Evolutionary conservation across 2,329 filamentous ascomycete genomes (phyloP).

Genomic region (Chlorencoelia australis): DNA sequence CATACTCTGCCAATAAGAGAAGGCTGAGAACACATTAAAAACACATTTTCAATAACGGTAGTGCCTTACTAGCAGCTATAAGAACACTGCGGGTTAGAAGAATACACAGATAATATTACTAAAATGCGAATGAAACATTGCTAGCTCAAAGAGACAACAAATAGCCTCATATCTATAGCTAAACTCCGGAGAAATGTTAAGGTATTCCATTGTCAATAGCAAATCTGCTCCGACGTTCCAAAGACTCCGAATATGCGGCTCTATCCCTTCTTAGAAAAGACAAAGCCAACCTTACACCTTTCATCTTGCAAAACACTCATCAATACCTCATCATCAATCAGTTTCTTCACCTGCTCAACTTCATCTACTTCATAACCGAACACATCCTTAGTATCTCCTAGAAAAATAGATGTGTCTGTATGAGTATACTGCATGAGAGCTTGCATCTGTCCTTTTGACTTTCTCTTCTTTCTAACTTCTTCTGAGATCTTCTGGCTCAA

Average conservation of each 20-base stretch:
- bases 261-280: constrained; percentile 34
- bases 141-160: too few species aligned
- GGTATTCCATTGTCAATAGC: too few species aligned
- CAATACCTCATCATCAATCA: constrained; percentile 41
- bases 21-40: too few species aligned
- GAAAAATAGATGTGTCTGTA: constrained; percentile 34
- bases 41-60: too few species aligned
- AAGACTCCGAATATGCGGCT: too few species aligned
- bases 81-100: too few species aligned
- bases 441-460: constrained; percentile 32
- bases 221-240: too few species aligned
- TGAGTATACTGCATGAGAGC: constrained; percentile 46
- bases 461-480: constrained; percentile 23
- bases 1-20: constrained; percentile 76
- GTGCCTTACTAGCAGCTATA: too few species aligned
- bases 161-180: too few species aligned
- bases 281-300: constrained; percentile 33
- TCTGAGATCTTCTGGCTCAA: constrained; percentile 34
- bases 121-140: too few species aligned
- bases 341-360: constrained; percentile 25
- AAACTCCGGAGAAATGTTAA: too few species aligned
- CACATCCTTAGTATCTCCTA: constrained; percentile 26
- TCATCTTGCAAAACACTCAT: constrained; percentile 36
- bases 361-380: constrained; percentile 26
- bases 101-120: too few species aligned